A percentile compares a stretch with the other conserved stretches of the same genome.
These are phyloP conservation scores for Cystobasidium slooffiae DNA, from an alignment of 1,284 basidiomycete genomes.

Conservation along the genomic window DNA sequence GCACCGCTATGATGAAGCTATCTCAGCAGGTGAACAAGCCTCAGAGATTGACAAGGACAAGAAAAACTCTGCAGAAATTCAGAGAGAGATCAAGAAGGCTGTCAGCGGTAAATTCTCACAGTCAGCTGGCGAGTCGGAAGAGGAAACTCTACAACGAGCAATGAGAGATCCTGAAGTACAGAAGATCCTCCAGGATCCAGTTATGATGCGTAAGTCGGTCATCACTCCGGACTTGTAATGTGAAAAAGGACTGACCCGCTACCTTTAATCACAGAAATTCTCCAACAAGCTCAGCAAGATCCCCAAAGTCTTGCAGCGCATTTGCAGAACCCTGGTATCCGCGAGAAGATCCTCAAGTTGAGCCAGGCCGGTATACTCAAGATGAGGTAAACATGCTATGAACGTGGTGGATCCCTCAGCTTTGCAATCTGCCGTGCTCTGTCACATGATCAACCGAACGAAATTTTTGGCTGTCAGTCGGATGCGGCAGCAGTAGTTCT, in stretches of 20 bases:
- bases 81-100: constrained; percentile 75
- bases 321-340: constrained; percentile 90
- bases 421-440: no score
- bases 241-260: no score
- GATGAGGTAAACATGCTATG: constrained; percentile 44
- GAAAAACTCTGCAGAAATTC: constrained; percentile 80
- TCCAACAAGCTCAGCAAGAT: constrained; percentile 91
- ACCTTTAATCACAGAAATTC: no score
- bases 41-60: constrained; percentile 73
- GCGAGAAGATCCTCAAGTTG: constrained; percentile 86
- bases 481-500: no score
- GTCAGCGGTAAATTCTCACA: constrained; percentile 80
- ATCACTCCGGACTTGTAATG: no score
- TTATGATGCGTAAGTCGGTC: constrained; percentile 84
- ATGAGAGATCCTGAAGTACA: constrained; percentile 95
- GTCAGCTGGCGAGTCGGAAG: constrained; percentile 85
- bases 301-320: constrained; percentile 91
- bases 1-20: constrained; percentile 87
- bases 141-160: constrained; percentile 88
- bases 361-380: constrained; percentile 89
- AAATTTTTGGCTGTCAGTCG: no score
- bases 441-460: no score
- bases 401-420: no score
- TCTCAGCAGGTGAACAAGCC: constrained; percentile 73
- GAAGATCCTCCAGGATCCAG: constrained; percentile 80